phyloP scores from a whole-genome alignment of 2,329 filamentous ascomycete species.

The Pseudogymnoascus sp. region DNA sequence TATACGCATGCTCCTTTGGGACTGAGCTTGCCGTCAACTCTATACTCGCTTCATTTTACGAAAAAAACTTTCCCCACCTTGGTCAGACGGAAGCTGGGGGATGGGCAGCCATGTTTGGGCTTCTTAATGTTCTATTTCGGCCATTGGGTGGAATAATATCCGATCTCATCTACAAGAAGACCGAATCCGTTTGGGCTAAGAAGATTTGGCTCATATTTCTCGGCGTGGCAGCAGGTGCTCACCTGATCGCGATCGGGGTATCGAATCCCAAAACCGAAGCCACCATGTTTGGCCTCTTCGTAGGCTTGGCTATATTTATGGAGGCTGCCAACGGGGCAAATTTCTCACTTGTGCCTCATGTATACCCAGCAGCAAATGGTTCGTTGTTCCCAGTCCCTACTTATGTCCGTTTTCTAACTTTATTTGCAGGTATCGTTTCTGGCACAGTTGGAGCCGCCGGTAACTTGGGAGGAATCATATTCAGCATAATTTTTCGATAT shows the following conservation, averaged over 20 bases:
- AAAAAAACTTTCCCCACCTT: constrained; percentile 49
- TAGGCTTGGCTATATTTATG: constrained; percentile 66
- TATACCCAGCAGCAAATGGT: constrained; percentile 43
- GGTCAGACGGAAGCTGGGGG: constrained; percentile 47
- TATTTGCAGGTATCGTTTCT: constrained; percentile 48
- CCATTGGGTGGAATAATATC: constrained; percentile 54
- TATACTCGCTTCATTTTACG: constrained; percentile 49
- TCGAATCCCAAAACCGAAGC: constrained; percentile 49
- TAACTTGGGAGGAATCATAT: constrained; percentile 75
- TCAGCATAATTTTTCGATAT: constrained; percentile 74
- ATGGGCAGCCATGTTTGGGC: constrained; percentile 67
- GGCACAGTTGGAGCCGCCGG: constrained; percentile 69
- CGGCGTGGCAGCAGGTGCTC: constrained; percentile 44
- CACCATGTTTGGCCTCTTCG: constrained; percentile 65
- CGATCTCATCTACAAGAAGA: constrained; percentile 30
- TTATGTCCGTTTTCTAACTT: constrained; percentile 48
- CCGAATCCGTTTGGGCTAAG: constrained; percentile 45
- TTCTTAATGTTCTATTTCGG: constrained; percentile 60
- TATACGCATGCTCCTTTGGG: constrained; percentile 57
- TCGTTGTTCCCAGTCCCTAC: neutral
- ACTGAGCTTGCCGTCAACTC: constrained; percentile 54
- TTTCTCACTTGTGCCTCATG: constrained; percentile 54
- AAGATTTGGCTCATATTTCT: constrained; percentile 49
- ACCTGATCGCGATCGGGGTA: constrained; percentile 50
- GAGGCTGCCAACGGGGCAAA: constrained; percentile 59